Evolutionary conservation across 2,329 filamentous ascomycete species (phyloP).

Genomic region (Graphilbum ipis-grandicollis): DNA sequence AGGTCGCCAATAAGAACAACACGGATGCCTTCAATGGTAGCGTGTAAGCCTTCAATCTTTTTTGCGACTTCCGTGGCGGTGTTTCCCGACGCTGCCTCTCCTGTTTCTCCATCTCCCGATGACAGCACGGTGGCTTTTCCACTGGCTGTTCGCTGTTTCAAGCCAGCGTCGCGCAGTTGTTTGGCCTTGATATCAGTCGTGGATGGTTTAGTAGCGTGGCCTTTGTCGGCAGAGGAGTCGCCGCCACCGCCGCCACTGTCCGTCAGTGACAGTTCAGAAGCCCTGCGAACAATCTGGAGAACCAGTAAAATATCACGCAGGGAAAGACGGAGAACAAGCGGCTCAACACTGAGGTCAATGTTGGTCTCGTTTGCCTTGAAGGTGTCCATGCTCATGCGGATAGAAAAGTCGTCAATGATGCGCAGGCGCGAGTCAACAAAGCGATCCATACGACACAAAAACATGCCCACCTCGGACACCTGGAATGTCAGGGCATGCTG

Average conservation of each 20-base stretch:
- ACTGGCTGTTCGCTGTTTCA: constrained; percentile 40
- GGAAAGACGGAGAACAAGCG: constrained; percentile 76
- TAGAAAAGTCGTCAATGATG: constrained; percentile 91
- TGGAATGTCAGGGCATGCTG: constrained; percentile 91
- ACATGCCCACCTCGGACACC: constrained; percentile 92
- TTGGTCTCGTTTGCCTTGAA: constrained; percentile 47
- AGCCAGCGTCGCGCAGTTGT: constrained; percentile 29
- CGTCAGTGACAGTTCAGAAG: constrained; percentile 62
- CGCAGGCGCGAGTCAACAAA: constrained; percentile 82
- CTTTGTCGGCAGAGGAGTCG: too few relatives aligned
- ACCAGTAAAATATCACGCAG: constrained; percentile 88
- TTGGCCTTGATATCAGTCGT: constrained; percentile 36
- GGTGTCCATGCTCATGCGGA: constrained; percentile 73
- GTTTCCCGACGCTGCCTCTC: background rate
- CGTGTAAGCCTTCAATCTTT: constrained; percentile 61
- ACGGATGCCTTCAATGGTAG: constrained; percentile 72
- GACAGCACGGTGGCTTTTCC: constrained; percentile 35
- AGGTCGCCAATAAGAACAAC: constrained; percentile 89
- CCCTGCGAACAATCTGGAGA: constrained; percentile 80
- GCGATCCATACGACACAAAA: constrained; percentile 92
- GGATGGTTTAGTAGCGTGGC: constrained; percentile 20
- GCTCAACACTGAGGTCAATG: constrained; percentile 78
- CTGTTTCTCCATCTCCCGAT: constrained; percentile 15
- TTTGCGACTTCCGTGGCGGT: constrained; percentile 14
- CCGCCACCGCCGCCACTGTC: too few relatives aligned